Conservation (phyloP, 805 yeast species). For the Lipomyces mesembrius region DNA sequence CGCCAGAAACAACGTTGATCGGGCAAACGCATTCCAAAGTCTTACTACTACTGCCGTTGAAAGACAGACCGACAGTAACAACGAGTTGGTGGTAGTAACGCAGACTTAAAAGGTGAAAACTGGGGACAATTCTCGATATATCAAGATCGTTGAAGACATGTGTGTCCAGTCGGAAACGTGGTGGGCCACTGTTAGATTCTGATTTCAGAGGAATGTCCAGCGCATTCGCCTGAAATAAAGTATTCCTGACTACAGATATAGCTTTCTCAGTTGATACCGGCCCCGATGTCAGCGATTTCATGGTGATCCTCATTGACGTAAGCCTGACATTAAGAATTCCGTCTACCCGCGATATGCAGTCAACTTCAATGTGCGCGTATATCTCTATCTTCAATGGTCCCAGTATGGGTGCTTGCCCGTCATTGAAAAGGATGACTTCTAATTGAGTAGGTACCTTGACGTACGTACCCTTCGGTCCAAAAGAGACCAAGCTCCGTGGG, state of each 20-base stretch:
- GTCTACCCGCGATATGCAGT: slow-evolving; percentile 6
- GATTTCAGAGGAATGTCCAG: neutral
- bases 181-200: slow-evolving; percentile 10
- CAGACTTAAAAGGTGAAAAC: slow-evolving; percentile 23
- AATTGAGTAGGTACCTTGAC: slow-evolving; percentile 21
- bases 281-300: neutral
- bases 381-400: slow-evolving; percentile 15
- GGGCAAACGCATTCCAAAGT: slow-evolving; percentile 3
- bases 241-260: neutral
- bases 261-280: neutral
- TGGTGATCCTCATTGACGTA: slow-evolving; percentile 11
- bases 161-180: slow-evolving; percentile 17
- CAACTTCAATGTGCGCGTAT: slow-evolving; percentile 12
- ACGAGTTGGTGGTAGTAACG: slow-evolving; percentile 5
- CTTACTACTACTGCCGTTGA: slow-evolving; percentile 21
- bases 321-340: slow-evolving; percentile 18
- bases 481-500: slow-evolving; percentile 15
- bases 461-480: slow-evolving; percentile 17
- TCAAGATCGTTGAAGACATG: neutral
- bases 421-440: slow-evolving; percentile 1
- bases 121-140: slow-evolving; percentile 10
- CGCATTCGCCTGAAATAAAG: neutral
- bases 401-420: slow-evolving; percentile 3
- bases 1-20: slow-evolving; percentile 13
- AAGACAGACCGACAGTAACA: slow-evolving; percentile 12